Evolutionary conservation across 75 land plant species (phyloP), one percentile per base, ranked within the genome.

Genomic region (Sequoiadendron giganteum): DNA sequence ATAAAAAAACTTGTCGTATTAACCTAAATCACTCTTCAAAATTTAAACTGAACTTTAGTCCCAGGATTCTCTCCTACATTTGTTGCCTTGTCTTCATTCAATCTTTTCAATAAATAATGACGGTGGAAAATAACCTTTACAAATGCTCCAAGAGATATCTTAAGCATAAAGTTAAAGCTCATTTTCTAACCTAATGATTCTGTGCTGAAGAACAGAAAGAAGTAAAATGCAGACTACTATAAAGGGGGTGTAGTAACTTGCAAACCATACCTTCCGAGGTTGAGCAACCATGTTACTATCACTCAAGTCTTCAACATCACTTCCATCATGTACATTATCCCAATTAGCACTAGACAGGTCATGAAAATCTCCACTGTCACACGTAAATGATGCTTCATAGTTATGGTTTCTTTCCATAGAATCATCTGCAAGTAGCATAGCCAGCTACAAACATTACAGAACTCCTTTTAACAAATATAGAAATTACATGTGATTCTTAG

Each of bases 251-350:
- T 39, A 11, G 25, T 30, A 36, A 78, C 48, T 82, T 82, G 52
- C 84, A 82, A 39, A 10, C 19, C 25, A 11, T 88, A 98, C 99
- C 97, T 97, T 95, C 36, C 95, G 95, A 78, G 99, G 99, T 83
- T 93, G 95, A 76, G 94, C 85, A 38, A 98, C 91, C 88, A 96
- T 91, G 48, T 85, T 83, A 49, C 84, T 77, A 47, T 78, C 88
- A 58, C 76, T 85, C 7, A 88, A 80, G 43, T 93, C 96, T 28
- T 95, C 97, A 47, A 83, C 89, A 90, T 94, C 96, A 90, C 91
- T 91, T 16, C 87, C 88, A 61, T 39, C 87, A 90, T 92, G 68
- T 45, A 88, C 94, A 89, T 90, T 92, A 89, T 93, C 96, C 94
- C 91, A 94, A 42, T 89, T 89, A 61, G 87, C 94, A 75, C 75